Evolutionary conservation across 1,284 basidiomycete species (phyloP), one percentile per base, ranked within the genome.

Genomic region (Pisolithus thermaeus): DNA sequence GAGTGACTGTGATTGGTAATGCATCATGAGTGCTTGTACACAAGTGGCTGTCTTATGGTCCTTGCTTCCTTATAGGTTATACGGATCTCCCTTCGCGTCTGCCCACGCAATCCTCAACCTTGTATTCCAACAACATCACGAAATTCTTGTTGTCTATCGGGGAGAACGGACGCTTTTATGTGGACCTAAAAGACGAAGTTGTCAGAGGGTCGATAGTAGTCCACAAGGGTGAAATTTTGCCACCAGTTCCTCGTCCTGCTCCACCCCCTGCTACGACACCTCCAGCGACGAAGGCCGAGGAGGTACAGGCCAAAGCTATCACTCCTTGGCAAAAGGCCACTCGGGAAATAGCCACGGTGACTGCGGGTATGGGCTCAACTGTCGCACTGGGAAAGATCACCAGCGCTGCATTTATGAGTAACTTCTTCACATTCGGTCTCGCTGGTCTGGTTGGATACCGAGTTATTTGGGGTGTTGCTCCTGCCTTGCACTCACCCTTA

Each of bases 51-150:
- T 46, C 20, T 37, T 44, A 11, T 52, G 20, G 8, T 25, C 49
- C 27, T 55, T 43, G 16, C 22, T 27, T 11, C 16, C 39, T 36
- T 54, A 22, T 52, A 90, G 87, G 88, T 42, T 87, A 85, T 64
- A 84, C 86, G 47, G 90, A 92, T 66, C 73, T 92, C 43, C 86
- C 90, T 4, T 91, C 89, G 22, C 80, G 90, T 35, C 72, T 92
- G 38, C 89, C 90, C 11, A 91, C 90, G 0, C 90, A 92, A 63
- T 89, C 88, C 3, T 90, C 88, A 4, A 90, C 88, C 1, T 73
- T 92, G 7, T 92, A 92, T 68, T 92, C 90, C 11, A 92, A 92
- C 70, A 92, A 92, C 64, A 84, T 92, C 60, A 87, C 87, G 41
- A 92, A 92, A 65, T 92, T 92, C 71, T 76, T 92, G 39, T 74